phyloP scores from a whole-genome alignment of 805 yeast species.

The Yarrowia deformans region DNA sequence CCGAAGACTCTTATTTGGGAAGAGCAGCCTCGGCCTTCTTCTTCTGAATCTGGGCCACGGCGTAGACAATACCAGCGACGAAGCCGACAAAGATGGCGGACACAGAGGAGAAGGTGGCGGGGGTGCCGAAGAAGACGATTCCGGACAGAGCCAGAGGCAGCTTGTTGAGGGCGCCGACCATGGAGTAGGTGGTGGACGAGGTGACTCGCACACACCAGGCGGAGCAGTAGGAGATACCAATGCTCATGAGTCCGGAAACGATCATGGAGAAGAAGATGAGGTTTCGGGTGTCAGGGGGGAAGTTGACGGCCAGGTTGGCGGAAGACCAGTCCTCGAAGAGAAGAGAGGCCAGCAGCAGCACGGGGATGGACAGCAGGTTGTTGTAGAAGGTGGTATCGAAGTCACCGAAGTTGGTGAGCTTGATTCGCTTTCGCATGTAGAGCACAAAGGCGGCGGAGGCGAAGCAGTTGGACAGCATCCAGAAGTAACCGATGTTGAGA shows the following conservation, averaged over 20 bases:
- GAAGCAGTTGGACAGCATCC: slow-evolving; percentile 97
- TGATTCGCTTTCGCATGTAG: slow-evolving; percentile 96
- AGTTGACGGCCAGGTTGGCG: slow-evolving; percentile 74
- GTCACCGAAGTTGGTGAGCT: slow-evolving; percentile 89
- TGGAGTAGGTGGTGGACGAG: slow-evolving; percentile 96
- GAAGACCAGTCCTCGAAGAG: slow-evolving; percentile 92
- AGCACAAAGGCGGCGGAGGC: slow-evolving; percentile 93
- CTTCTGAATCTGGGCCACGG: slow-evolving; percentile 94
- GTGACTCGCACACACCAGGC: slow-evolving; percentile 99
- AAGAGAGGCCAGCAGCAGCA: slow-evolving; percentile 76
- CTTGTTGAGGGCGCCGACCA: slow-evolving; percentile 99
- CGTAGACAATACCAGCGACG: slow-evolving; percentile 93
- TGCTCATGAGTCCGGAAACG: slow-evolving; percentile 91
- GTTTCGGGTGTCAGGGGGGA: slow-evolving; percentile 74
- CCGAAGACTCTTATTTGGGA: slow-evolving; percentile 32
- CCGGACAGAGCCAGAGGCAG: slow-evolving; percentile 97
- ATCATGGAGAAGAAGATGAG: slow-evolving; percentile 83
- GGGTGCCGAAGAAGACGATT: slow-evolving; percentile 91
- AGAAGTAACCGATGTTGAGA: slow-evolving; percentile 80
- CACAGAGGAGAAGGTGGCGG: slow-evolving; percentile 90
- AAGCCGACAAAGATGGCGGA: slow-evolving; percentile 93
- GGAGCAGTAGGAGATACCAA: slow-evolving; percentile 97
- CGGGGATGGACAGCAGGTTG: slow-evolving; percentile 91
- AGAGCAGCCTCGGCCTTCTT: slow-evolving; percentile 55
- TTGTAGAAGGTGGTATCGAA: slow-evolving; percentile 98